These are phyloP conservation scores for Malassezia slooffiae DNA, from an alignment of 1,284 basidiomycete genomes.

Conservation along the genomic window DNA sequence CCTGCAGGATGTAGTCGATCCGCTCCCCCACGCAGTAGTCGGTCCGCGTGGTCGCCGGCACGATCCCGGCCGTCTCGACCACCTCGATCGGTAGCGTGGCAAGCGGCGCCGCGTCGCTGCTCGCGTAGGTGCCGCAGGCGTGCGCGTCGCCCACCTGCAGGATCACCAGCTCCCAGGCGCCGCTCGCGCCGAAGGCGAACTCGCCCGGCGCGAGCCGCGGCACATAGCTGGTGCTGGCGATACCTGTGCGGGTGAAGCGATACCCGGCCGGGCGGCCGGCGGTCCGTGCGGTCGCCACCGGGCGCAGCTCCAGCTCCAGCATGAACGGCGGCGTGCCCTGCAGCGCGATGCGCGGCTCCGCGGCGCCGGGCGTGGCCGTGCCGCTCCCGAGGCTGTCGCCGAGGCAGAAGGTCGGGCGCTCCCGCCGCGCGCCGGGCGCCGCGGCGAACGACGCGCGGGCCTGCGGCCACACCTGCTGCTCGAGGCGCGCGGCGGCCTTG, in stretches of 20 bases:
- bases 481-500: conserved; percentile 52
- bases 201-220: conserved; percentile 52
- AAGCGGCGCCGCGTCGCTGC: conserved; percentile 1
- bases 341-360: conserved; percentile 49
- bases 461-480: conserved; percentile 31
- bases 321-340: conserved; percentile 75
- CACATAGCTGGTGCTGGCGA: not conserved
- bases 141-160: conserved; percentile 28
- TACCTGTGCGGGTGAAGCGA: not conserved
- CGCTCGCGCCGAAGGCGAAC: conserved; percentile 64
- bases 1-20: conserved; percentile 83
- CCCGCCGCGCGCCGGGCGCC: conserved; percentile 1
- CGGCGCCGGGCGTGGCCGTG: conserved; percentile 15
- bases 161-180: conserved; percentile 54
- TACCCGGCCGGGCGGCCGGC: not conserved
- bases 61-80: conserved; percentile 83
- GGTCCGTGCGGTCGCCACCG: conserved; percentile 10
- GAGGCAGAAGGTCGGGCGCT: conserved; percentile 60
- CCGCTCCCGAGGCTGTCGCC: conserved; percentile 34
- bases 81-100: conserved; percentile 55
- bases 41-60: conserved; percentile 63
- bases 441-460: conserved; percentile 22
- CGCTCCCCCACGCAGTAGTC: conserved; percentile 86
- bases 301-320: conserved; percentile 62
- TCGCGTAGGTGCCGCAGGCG: conserved; percentile 19